Conservation (phyloP, 108 stramenopile genomes). For the Stephanodiscus minutulus region DNA sequence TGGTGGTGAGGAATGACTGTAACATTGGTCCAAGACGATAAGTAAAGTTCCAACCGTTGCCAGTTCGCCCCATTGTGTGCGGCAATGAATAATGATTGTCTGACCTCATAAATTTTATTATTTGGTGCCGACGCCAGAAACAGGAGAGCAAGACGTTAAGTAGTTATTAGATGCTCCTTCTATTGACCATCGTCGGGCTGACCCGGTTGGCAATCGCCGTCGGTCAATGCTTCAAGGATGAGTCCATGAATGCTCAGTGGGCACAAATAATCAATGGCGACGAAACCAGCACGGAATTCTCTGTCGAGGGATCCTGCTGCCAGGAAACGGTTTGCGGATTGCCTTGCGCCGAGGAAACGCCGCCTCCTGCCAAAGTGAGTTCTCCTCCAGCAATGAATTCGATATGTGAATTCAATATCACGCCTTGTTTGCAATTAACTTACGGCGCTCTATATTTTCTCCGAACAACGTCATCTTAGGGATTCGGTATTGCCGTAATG, state of each 20-base stretch:
- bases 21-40: no score
- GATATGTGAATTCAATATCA: not conserved
- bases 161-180: not conserved
- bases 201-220: not conserved
- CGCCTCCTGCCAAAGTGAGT: conserved; percentile 43
- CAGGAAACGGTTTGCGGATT: conserved; percentile 57
- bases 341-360: conserved; percentile 54
- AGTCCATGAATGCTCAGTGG: conserved; percentile 15
- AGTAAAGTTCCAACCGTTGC: no score
- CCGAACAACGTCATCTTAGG: conserved; percentile 12
- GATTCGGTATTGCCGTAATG: conserved; percentile 66
- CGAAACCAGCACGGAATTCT: conserved; percentile 19
- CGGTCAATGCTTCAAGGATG: conserved; percentile 24
- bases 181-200: not conserved
- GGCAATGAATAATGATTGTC: no score
- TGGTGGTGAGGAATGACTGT: no score
- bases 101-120: no score
- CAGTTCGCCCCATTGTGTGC: no score
- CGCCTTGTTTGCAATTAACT: conserved; percentile 1
- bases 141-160: no score
- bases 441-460: not conserved
- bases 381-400: no score
- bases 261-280: conserved; percentile 20
- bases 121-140: no score
- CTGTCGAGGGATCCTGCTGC: conserved; percentile 52